Evolutionary conservation across 768 basidiomycete species (phyloP), one percentile per base, ranked within the genome.

Genomic region (Russula sp.): DNA sequence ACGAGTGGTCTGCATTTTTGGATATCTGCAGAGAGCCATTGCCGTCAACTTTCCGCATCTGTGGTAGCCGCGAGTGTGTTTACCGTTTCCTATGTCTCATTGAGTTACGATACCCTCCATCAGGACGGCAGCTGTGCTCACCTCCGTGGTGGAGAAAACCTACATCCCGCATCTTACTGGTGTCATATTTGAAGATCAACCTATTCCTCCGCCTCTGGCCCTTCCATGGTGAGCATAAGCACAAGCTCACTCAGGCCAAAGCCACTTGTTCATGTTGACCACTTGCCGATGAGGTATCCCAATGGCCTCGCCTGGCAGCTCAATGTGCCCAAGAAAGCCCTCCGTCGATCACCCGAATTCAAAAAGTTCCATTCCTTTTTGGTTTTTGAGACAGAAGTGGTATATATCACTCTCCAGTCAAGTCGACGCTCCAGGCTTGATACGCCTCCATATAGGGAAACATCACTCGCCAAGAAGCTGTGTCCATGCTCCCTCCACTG

Each of bases 401-500:
- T 95, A 66, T 45, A 89, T 79, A 32, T 18, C 7, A 35, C 25
- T 59, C 20, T 25, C 29, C 53, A 0, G 11, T 25, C 41, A 16
- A 14, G 5, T 54, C 13, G 36, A 3, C 2, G 9, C 32, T 13
- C 20, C 25, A 61, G 16, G 8, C 7, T 34, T 22, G 45, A 48
- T 51, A 11, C 25, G 25, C 38, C 32, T 51, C n/a, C 34, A 0
- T 39, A 5, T 67, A 95, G 93, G 95, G 97, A 50, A 99, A 99
- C 68, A 80, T 98, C 50, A 96, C 93, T 11, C 79, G 97, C 22
- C 95, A 98, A 73, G 97, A 99, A 74, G 94, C 93, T 18, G 97
- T 99, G 60, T 96, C 93, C 71, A 99, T 99, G 97, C 78, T 99
- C n/a, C 97, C 97, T 6, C 96, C 97, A 0, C 81, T 99, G 2